Base-by-base conservation (phyloP, 1,139 yeast species). In the Scheffersomyces insectosa region DNA sequence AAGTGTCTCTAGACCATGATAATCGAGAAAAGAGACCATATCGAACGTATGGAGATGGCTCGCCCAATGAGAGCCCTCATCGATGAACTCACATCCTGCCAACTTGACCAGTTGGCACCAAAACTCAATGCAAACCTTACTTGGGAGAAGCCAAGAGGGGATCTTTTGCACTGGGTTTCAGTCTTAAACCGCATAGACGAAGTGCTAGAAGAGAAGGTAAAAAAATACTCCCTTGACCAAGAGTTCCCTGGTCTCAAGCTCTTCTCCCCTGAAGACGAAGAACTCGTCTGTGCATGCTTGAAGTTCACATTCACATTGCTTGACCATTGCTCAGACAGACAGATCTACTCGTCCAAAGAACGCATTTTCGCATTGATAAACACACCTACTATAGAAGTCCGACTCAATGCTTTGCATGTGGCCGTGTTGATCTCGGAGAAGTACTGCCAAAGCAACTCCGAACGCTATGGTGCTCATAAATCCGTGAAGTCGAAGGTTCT, bases 171-270 rank as follows among this genome's bases (percentile, higher is more conserved):
- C 47, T 91, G 96, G 95, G 77, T 88, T 15, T 77, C 85, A 0
- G 80, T 88, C 1, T 69, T 91, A 51, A 86, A 90, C 61, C 72
- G 85, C 51, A 82, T 90, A 54, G 97, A 90, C 59, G 76, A 71
- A 11, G 74, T 88, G 14, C 68, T 88, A 44, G 87, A 83, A 42
- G 52, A 54, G 4, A 65, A 76, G 33, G 77, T 85, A 23, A 63
- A 64, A 11, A 79, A 79, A 49, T 86, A 88, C 55, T 74, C 71
- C 5, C 72, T 86, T 37, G 70, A 69, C 28, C 70, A 73, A 13
- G 79, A 75, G n/a, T 60, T 56, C 46, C 74, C 77, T 8, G 70
- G 63, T 43, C 71, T 87, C 32, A 65, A 64, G 13, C 68, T 70
- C 13, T 72, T 88, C 48, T 57, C 67, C 0, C 43, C 51, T 0